Conservation (phyloP, 257 asterid species). For the Oldenlandia corymbosa region DNA sequence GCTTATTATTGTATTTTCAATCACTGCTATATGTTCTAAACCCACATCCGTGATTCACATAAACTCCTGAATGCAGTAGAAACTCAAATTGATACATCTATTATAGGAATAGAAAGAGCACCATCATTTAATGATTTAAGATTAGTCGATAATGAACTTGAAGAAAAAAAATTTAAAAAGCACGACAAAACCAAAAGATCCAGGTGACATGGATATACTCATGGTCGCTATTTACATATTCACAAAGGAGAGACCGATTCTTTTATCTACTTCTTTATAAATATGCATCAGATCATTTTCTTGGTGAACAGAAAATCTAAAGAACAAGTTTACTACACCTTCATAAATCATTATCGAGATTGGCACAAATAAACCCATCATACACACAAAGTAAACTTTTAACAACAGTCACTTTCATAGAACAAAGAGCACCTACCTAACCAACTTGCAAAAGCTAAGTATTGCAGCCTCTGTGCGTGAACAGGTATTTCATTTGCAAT, state of each 20-base stretch:
- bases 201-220: not conserved
- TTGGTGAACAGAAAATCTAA: not conserved
- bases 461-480: slow-evolving; percentile 62
- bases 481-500: slow-evolving; percentile 64
- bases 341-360: not conserved
- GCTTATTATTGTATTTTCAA: too few relatives aligned
- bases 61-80: too few relatives aligned
- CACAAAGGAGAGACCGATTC: not conserved
- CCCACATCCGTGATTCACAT: too few relatives aligned
- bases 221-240: not conserved
- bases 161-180: not conserved
- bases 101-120: too few relatives aligned
- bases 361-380: too few relatives aligned
- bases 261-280: not conserved
- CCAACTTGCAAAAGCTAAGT: slow-evolving; percentile 73
- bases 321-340: not conserved
- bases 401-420: too few relatives aligned
- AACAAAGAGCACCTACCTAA: slow-evolving; percentile 36
- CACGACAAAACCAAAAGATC: not conserved
- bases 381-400: too few relatives aligned
- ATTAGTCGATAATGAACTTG: too few relatives aligned
- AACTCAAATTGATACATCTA: too few relatives aligned
- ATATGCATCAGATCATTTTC: not conserved
- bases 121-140: too few relatives aligned
- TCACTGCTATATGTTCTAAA: too few relatives aligned